A percentile compares a stretch with the other conserved stretches of the same genome.
phyloP scores from a whole-genome alignment of 2,329 filamentous ascomycete genomes.

The Pseudovirgaria hyperparasitica region DNA sequence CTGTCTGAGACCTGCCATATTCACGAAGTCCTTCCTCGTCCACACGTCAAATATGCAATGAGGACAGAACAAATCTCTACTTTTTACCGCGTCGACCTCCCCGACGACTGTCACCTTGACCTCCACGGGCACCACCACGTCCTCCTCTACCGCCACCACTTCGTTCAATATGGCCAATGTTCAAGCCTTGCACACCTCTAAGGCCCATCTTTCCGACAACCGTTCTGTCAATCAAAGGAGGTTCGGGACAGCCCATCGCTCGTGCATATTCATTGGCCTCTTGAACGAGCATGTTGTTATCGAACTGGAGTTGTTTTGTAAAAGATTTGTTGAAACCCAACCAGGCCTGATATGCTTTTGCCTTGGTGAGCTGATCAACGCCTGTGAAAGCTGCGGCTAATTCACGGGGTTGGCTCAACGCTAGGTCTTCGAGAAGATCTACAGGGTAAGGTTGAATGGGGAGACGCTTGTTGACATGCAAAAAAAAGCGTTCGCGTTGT shows the following conservation, averaged over 20 bases:
- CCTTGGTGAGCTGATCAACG: constrained; percentile 28
- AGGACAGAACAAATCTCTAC: no score
- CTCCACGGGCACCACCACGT: not conserved
- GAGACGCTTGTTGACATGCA: constrained; percentile 33
- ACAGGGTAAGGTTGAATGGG: constrained; percentile 38
- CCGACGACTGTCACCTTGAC: no score
- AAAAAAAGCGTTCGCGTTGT: constrained; percentile 39
- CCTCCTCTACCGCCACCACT: not conserved
- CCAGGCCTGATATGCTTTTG: constrained; percentile 34
- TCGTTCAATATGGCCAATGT: constrained; percentile 10
- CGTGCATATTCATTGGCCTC: constrained; percentile 31
- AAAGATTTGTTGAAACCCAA: constrained; percentile 35
- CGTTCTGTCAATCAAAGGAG: constrained; percentile 32
- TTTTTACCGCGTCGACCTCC: no score
- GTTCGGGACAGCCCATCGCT: constrained; percentile 32
- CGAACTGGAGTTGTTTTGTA: constrained; percentile 28
- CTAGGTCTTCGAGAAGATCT: constrained; percentile 24
- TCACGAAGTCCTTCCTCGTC: no score
- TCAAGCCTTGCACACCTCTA: constrained; percentile 30
- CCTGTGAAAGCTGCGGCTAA: constrained; percentile 21
- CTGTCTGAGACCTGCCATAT: no score
- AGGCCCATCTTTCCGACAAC: constrained; percentile 36
- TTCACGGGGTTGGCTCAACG: constrained; percentile 15
- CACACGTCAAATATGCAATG: no score
- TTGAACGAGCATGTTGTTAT: constrained; percentile 25